These are phyloP conservation scores for Anisodus tanguticus DNA, from an alignment of 257 asterid species.

Conservation along the genomic window DNA sequence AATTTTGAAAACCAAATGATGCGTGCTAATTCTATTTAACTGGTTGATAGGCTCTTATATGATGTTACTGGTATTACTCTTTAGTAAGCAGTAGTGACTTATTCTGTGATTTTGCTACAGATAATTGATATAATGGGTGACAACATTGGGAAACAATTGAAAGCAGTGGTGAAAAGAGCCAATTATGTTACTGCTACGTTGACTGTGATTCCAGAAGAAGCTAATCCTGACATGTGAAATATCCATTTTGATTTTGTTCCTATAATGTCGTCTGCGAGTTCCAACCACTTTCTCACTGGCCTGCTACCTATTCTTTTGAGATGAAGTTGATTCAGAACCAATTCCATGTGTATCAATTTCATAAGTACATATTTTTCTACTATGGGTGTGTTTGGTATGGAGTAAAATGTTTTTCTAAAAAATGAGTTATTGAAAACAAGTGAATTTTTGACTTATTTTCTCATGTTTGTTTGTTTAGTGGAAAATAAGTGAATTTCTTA, in stretches of 20 bases:
- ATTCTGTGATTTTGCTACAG: conserved; percentile 40
- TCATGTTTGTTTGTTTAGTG: too few relatives aligned
- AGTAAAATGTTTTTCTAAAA: too few relatives aligned
- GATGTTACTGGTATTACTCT: background rate
- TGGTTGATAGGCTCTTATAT: background rate
- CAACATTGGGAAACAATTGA: conserved; percentile 66
- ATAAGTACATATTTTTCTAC: background rate
- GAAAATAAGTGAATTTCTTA: too few relatives aligned
- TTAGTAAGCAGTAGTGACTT: background rate
- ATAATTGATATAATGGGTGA: conserved; percentile 72
- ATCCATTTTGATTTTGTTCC: background rate
- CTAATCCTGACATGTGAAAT: conserved; percentile 72
- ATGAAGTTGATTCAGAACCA: conserved; percentile 5
- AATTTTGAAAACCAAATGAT: background rate
- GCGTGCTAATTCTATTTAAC: background rate
- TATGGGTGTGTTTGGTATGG: background rate
- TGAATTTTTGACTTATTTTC: too few relatives aligned
- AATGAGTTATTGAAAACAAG: too few relatives aligned
- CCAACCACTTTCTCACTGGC: background rate
- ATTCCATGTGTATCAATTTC: background rate
- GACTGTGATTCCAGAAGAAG: conserved; percentile 82
- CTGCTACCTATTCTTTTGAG: background rate
- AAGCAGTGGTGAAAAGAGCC: conserved; percentile 70
- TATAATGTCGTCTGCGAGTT: background rate
- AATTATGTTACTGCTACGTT: conserved; percentile 50